Percentiles rank a stretch among this genome's conserved stretches.
phyloP scores from a whole-genome alignment of 1,284 basidiomycete genomes.

The Ustilago tritici region DNA sequence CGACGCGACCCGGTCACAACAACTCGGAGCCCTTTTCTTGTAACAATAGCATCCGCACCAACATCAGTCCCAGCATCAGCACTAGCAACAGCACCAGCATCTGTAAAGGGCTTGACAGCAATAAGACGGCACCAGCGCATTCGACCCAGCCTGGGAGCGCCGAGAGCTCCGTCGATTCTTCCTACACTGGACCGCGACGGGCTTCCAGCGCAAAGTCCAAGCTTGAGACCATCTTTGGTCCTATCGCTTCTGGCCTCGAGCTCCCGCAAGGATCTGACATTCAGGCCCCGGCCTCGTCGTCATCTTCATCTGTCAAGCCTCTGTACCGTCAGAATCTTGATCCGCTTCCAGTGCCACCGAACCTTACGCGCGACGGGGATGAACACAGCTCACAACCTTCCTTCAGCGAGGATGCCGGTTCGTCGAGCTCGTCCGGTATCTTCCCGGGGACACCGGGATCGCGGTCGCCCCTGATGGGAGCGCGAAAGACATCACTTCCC shows the following conservation, averaged over 20 bases:
- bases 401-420: slow-evolving; percentile 25
- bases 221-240: slow-evolving; percentile 32
- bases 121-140: not conserved
- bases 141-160: not conserved
- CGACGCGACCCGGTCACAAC: not conserved
- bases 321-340: slow-evolving; percentile 29
- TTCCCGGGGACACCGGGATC: slow-evolving; percentile 18
- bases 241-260: slow-evolving; percentile 26
- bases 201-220: slow-evolving; percentile 28
- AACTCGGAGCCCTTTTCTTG: slow-evolving; percentile 8
- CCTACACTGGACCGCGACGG: slow-evolving; percentile 1
- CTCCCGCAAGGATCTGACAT: slow-evolving; percentile 2
- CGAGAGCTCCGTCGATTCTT: not conserved
- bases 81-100: not conserved
- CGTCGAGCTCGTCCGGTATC: slow-evolving; percentile 5
- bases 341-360: slow-evolving; percentile 14
- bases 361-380: not conserved
- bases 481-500: not conserved
- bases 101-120: not conserved
- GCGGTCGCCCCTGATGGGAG: slow-evolving; percentile 13
- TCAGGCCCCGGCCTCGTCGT: not conserved
- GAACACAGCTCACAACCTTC: slow-evolving; percentile 17
- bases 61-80: not conserved
- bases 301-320: slow-evolving; percentile 10
- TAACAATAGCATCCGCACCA: slow-evolving; percentile 17